Base-by-base conservation (phyloP, 306 rosid genomes). In the Rubus parviflorus region DNA sequence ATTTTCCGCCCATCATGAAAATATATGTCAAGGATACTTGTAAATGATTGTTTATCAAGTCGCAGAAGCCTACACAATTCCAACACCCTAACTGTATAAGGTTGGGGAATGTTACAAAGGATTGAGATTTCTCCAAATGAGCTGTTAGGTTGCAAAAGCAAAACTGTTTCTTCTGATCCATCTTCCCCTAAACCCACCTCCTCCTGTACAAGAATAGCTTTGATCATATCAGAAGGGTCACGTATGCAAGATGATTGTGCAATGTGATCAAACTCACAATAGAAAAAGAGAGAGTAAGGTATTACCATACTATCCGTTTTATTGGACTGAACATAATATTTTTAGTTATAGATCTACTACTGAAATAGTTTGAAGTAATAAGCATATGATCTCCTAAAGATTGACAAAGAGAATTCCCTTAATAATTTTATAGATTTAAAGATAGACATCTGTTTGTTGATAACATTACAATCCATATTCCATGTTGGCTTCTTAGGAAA, bases 101-200 rank as follows among this genome's bases (percentile, higher is more conserved):
- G 98, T 57, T 95, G 97, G 74, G 99, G 96, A 80, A 95, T 95
- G 86, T 92, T 95, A 81, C 99, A 95, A 75, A 95, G 94, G 77
- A 95, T 91, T 38, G 98, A 95, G 81, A 91, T 77, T 81, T 88
- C 94, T 76, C 99, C 99, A 73, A 92, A 95, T 51, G 97, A 81
- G 85, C 87, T 87, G 81, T 86, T 53, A 20, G 85, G 91, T 71
- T 84, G 47, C 77, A 95, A 83, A 57, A 78, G 79, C 49, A 90
- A 73, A 82, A 89, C 68, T 53, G 94, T 89, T 70, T 89, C 92
- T 83, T 92, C 98, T 38, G 85, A 19, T 70, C 97, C 97, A 80
- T 92, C 92, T 77, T 90, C 94, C 7, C 82, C 86, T 25, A 51
- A 79, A 78, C 96, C 97, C 58, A 91, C 71, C 86, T 80, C 94